Evolutionary conservation across 1,284 basidiomycete species (phyloP).

Genomic region (Ustilago xerochloae): DNA sequence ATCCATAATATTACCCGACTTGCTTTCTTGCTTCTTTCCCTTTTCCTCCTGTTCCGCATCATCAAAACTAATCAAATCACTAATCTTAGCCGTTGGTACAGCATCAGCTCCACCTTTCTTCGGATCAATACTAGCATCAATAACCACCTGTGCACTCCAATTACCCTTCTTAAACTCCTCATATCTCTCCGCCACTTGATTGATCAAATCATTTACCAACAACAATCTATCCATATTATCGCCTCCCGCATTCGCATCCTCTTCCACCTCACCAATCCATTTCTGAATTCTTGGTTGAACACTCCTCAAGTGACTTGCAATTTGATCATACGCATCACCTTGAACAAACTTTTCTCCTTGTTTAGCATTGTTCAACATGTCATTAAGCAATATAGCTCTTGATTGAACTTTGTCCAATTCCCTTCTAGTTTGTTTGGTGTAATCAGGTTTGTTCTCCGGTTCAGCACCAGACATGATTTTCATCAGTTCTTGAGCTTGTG

Average conservation of each 20-base stretch:
- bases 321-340: slow-evolving; percentile 97
- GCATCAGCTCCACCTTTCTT: slow-evolving; percentile 58
- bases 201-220: slow-evolving; percentile 97
- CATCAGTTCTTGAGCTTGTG: slow-evolving; percentile 97
- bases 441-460: slow-evolving; percentile 92
- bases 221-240: slow-evolving; percentile 87
- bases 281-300: slow-evolving; percentile 96
- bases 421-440: slow-evolving; percentile 84
- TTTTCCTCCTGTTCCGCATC: slow-evolving; percentile 17
- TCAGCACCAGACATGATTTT: slow-evolving; percentile 94
- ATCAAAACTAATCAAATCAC: slow-evolving; percentile 65
- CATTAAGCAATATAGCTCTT: slow-evolving; percentile 92
- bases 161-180: slow-evolving; percentile 92
- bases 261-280: slow-evolving; percentile 92
- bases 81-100: slow-evolving; percentile 63
- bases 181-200: slow-evolving; percentile 87
- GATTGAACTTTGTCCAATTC: slow-evolving; percentile 95
- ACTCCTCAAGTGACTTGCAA: slow-evolving; percentile 81
- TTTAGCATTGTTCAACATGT: slow-evolving; percentile 95
- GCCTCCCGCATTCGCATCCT: slow-evolving; percentile 73
- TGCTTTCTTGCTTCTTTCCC: not conserved
- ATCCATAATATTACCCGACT: slow-evolving; percentile 42
- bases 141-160: slow-evolving; percentile 75
- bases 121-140: slow-evolving; percentile 69
- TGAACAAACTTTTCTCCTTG: slow-evolving; percentile 72